Percentiles rank a stretch among this genome's conserved stretches.
These are phyloP conservation scores for Floccularia luteovirens DNA, from an alignment of 768 basidiomycete genomes.

Conservation along the genomic window DNA sequence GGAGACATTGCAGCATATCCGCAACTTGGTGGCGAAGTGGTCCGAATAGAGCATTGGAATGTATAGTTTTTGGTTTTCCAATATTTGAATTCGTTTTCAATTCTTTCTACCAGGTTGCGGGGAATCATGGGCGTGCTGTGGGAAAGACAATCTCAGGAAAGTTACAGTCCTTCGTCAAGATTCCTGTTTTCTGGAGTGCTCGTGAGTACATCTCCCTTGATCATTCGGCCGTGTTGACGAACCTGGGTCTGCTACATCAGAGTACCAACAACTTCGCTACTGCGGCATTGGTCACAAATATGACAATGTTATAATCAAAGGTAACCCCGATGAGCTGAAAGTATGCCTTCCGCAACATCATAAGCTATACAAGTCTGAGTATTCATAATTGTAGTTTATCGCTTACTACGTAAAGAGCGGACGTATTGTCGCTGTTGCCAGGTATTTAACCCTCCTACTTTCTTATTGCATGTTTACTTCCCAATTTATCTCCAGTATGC, in stretches of 20 bases:
- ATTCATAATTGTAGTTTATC: constrained; percentile 44
- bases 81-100: constrained; percentile 1
- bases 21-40: constrained; percentile 42
- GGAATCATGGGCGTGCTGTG: constrained; percentile 81
- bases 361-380: not conserved
- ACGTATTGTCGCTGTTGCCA: constrained; percentile 61
- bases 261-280: constrained; percentile 85
- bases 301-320: constrained; percentile 76
- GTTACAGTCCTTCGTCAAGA: constrained; percentile 64
- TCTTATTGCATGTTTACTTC: not conserved
- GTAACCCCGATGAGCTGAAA: constrained; percentile 72
- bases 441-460: constrained; percentile 23
- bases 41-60: constrained; percentile 89
- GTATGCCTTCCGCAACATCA: constrained; percentile 22
- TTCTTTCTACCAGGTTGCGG: constrained; percentile 49
- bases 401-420: constrained; percentile 69
- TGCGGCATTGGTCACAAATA: constrained; percentile 64
- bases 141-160: constrained; percentile 67
- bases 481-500: constrained; percentile 44
- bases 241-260: constrained; percentile 21
- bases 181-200: constrained; percentile 89
- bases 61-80: constrained; percentile 23
- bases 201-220: constrained; percentile 35
- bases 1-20: constrained; percentile 83
- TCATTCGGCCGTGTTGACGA: constrained; percentile 1